Evolutionary conservation across 1,284 basidiomycete species (phyloP).

Genomic region (Moniliophthora roreri): DNA sequence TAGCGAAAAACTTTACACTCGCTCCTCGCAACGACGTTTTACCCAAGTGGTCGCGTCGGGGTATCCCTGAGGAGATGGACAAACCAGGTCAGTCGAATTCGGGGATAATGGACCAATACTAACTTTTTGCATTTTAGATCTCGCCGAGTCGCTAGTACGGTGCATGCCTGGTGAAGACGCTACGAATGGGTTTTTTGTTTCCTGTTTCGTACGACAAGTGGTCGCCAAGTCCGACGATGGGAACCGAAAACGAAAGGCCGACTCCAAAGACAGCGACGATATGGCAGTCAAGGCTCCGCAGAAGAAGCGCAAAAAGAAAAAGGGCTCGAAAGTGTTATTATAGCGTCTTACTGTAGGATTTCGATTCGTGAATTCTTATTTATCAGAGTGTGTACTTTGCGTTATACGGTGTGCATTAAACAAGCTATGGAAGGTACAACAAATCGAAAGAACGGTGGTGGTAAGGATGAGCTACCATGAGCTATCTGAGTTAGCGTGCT

Average conservation of each 20-base stretch:
- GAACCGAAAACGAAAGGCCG: constrained; percentile 14
- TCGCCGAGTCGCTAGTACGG: constrained; percentile 74
- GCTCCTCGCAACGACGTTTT: constrained; percentile 68
- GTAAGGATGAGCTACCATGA: too few relatives aligned
- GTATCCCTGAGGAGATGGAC: constrained; percentile 63
- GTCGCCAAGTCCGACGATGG: neutral
- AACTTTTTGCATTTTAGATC: constrained; percentile 26
- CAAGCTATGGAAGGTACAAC: too few relatives aligned
- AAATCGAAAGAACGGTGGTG: too few relatives aligned
- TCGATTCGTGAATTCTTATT: neutral
- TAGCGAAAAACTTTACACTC: constrained; percentile 58
- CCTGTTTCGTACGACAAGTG: constrained; percentile 66
- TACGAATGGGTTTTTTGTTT: constrained; percentile 95
- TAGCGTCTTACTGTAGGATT: neutral
- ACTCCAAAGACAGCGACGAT: constrained; percentile 1
- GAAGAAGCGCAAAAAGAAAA: constrained; percentile 17
- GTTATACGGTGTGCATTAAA: too few relatives aligned
- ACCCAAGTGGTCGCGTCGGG: constrained; percentile 79
- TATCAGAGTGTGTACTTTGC: too few relatives aligned
- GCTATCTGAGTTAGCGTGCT: too few relatives aligned
- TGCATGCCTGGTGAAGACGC: constrained; percentile 84
- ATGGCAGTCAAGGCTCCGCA: neutral
- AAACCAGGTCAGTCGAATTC: constrained; percentile 33
- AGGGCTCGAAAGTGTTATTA: neutral
- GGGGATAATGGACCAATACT: constrained; percentile 22